Base-by-base conservation (phyloP, 176 grass and related monocot species). In the Oryza meridionalis region DNA sequence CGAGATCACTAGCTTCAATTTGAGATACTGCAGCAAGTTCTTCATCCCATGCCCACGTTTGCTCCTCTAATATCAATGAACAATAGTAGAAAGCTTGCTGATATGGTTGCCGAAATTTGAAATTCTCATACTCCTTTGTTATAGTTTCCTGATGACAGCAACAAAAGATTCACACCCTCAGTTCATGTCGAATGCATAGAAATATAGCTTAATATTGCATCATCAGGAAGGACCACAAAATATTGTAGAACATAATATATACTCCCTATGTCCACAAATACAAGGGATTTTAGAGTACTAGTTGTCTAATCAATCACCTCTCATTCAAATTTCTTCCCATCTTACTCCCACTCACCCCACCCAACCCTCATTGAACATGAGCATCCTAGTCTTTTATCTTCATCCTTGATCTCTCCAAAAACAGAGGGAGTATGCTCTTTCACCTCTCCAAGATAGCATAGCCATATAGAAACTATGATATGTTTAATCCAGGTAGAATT, bases 21-120 rank as follows among this genome's bases (percentile, higher is more conserved):
- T 90, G 83, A 70, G 87, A 84, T 65, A 98, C 87, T 76, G 85
- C 93, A 81, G 92, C 91, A 88, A 92, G 88, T 88, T 95, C 55
- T 65, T 98, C 96, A 81, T 85, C 89, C 93, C 93, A 95, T 46
- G 89, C 91, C 96, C 96, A 98, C 22, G 74, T 67, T 45, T 94
- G 82, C 24, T 94, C 91, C 51, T 95, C 85, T 29, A 98, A 68
- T 83, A 98, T 86, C 69, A 98, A 84, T 29, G 77, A 87, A 86
- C 85, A 93, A 83, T 92, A 92, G 72, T 98, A 88, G 44, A 88
- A 75, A 25, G 86, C 91, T 93, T 98, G 96, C 82, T 82, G 55
- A 66, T 89, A 90, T 81, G 96, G 96, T 40, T 91, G 91, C 32
- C 65, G 87, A 77, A 94, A 98, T 69, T 98, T 98, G 63, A 82